These are phyloP conservation scores for Botrytis elliptica DNA, from an alignment of 2,329 filamentous ascomycete genomes.

Conservation along the genomic window DNA sequence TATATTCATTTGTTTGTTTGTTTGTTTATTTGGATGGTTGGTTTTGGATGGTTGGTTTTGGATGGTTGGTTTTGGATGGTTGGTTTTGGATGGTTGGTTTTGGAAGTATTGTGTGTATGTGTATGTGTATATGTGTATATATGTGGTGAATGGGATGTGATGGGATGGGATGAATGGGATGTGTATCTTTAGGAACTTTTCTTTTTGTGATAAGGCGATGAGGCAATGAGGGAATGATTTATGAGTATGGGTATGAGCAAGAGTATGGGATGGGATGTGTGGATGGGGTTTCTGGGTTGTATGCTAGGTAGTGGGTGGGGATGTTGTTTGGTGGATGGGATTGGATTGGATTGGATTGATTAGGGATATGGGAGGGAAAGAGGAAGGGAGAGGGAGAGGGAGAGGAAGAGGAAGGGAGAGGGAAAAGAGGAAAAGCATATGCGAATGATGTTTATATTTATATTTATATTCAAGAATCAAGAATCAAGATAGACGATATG, in stretches of 20 bases:
- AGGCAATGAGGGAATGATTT: background rate
- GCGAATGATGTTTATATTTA: background rate
- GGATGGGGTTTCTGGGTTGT: background rate
- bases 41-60: too few relatives aligned
- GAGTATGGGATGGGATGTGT: background rate
- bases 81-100: too few relatives aligned
- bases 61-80: too few relatives aligned
- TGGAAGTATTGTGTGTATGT: background rate
- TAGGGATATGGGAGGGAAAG: background rate
- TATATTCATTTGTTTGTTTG: background rate
- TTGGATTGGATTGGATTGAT: background rate
- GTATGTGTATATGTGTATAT: too few relatives aligned
- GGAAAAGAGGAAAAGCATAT: background rate
- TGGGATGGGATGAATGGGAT: background rate
- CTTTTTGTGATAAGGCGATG: background rate
- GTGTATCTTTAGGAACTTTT: background rate
- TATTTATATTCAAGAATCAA: background rate
- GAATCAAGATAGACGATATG: background rate
- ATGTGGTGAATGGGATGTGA: too few relatives aligned
- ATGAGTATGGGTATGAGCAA: background rate
- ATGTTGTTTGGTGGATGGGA: background rate
- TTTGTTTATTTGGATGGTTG: too few relatives aligned
- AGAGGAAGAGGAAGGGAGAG: background rate
- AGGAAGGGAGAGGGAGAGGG: too few relatives aligned
- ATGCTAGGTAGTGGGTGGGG: background rate